Conservation (phyloP, 139 green algal genomes). For the Micromonas pusilla region DNA sequence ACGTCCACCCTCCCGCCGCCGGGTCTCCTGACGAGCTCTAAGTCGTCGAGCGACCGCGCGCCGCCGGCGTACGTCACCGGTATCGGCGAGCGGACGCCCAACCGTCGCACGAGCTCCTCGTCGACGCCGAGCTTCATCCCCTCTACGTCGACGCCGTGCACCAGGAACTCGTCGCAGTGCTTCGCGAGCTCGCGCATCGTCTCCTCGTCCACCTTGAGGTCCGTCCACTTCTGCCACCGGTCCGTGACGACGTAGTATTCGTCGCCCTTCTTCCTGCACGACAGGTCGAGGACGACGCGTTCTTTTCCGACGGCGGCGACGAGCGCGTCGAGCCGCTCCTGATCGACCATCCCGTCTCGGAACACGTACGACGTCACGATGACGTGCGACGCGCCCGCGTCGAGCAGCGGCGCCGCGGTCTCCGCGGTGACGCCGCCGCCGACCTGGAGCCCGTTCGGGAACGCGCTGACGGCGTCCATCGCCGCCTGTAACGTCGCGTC, state of each 20-base stretch:
- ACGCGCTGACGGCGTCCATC: constrained; percentile 63
- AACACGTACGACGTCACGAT: constrained; percentile 94
- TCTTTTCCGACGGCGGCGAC: constrained; percentile 74
- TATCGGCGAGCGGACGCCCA: constrained; percentile 49
- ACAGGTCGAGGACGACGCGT: constrained; percentile 89
- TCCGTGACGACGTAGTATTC: constrained; percentile 64
- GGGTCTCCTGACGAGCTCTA: constrained; percentile 37
- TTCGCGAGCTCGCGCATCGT: constrained; percentile 59
- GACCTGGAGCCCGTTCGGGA: constrained; percentile 84
- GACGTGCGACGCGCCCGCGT: constrained; percentile 85
- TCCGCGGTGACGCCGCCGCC: constrained; percentile 81
- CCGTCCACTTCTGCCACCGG: constrained; percentile 46
- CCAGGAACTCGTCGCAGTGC: constrained; percentile 90
- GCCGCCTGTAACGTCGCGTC: constrained; percentile 57
- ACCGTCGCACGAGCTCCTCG: constrained; percentile 79
- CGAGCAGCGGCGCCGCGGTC: constrained; percentile 77
- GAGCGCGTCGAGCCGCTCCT: constrained; percentile 64
- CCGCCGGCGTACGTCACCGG: constrained; percentile 77
- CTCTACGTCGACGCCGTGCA: constrained; percentile 96
- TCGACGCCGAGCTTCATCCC: constrained; percentile 95
- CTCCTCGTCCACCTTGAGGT: constrained; percentile 43
- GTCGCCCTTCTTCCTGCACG: constrained; percentile 69
- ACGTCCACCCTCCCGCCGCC: constrained; percentile 67
- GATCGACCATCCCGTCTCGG: constrained; percentile 71
- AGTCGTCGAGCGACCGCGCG: constrained; percentile 24